Evolutionary conservation across 805 yeast species (phyloP).

Genomic region (Dipodascopsis tothii): DNA sequence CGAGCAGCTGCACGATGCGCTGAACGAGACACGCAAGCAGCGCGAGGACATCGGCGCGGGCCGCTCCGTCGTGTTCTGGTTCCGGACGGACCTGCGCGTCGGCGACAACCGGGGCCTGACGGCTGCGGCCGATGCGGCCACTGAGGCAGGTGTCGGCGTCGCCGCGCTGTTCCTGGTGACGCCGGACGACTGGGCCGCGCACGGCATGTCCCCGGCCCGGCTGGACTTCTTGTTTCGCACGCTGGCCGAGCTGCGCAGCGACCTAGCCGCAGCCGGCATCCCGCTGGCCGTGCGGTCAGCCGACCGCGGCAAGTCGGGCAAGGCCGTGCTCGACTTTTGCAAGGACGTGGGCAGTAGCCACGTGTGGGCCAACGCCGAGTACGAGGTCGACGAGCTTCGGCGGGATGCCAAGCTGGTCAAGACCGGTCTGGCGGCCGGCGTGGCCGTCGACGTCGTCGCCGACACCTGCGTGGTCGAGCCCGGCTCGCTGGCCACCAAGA

Average conservation of each 20-base stretch:
- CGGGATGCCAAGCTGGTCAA: conserved; percentile 27
- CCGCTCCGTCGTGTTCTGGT: conserved; percentile 35
- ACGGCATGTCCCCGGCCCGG: conserved; percentile 40
- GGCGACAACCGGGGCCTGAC: conserved; percentile 40
- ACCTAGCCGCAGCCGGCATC: conserved; percentile 33
- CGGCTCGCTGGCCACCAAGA: conserved; percentile 33
- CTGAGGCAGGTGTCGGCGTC: conserved; percentile 31
- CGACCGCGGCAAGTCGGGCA: background rate
- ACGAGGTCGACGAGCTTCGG: conserved; percentile 42
- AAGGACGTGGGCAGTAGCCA: conserved; percentile 27
- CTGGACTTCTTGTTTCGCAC: conserved; percentile 35
- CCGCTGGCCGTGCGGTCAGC: conserved; percentile 29
- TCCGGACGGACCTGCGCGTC: conserved; percentile 41
- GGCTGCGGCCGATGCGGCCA: conserved; percentile 33
- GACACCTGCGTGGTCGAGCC: conserved; percentile 41
- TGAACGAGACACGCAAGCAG: background rate
- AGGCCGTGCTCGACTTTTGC: conserved; percentile 24
- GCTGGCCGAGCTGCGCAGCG: conserved; percentile 30
- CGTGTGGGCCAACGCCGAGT: conserved; percentile 37
- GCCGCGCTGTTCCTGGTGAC: conserved; percentile 39
- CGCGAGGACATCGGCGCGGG: background rate
- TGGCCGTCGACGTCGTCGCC: conserved; percentile 31
- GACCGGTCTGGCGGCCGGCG: conserved; percentile 17
- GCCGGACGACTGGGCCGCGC: conserved; percentile 38
- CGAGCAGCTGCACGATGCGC: background rate